Evolutionary conservation across 371 early-diverging fungal genomes (phyloP), one percentile per base, ranked within the genome.

Genomic region (Rhizopus sp.): DNA sequence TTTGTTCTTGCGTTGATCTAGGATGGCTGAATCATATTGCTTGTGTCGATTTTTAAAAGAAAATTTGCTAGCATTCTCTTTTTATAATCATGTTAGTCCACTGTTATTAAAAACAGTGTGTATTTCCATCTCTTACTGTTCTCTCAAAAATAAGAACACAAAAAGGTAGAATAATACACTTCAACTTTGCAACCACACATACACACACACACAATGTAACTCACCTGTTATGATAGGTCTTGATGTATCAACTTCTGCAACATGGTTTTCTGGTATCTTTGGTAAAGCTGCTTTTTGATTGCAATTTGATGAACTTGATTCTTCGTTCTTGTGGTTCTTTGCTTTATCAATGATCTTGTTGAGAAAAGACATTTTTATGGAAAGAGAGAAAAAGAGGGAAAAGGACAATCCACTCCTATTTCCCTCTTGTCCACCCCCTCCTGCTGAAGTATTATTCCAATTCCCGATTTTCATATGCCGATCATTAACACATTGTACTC

Each of bases 1-100:
- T 41, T 70, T 66, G 60, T 70, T 63, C 32, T 68, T 66, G 29
- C 75, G 66, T 51, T 70, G 66, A 12, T 68, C 61, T 12, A 75
- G 64, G 17, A 75, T 67, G 4, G 60, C 52, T 42, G 62, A 62
- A 45, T 75, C 72, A 44, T 71, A 13, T 13, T 37, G 38, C 13
- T 37, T 37, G 6, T 37, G 38, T 37, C 38, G 38, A 37, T 6
- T 37, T 37, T 37, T 37, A 37, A 37, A 37, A 10, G 38, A 37
- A 13, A 37, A 37, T 37, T 23, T 23, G 23, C 23, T 23, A 23
- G 23, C 2, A 23, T 23, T 23, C 23, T 23, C 23, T 23, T 23
- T 23, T 23, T 23, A 23, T 23, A 23, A 23, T n/a, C 23, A 23
- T 10, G 8, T 10, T 10, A 39, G 39, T 1, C 39, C 39, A 39